Evolutionary conservation across 2,329 filamentous ascomycete species (phyloP).

Genomic region (Pyricularia pennisetigena): DNA sequence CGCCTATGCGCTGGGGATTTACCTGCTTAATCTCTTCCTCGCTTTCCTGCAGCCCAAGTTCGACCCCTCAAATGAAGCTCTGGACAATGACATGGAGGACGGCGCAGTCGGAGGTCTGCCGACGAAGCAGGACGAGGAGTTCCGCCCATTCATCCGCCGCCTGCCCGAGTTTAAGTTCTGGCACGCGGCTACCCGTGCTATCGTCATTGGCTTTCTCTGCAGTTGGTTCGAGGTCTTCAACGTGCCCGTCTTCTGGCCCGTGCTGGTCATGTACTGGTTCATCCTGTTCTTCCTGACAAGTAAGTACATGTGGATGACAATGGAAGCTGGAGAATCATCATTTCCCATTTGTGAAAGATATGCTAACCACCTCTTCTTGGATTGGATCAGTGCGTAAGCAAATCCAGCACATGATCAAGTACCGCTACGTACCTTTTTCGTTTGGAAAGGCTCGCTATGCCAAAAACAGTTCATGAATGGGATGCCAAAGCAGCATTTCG

Average conservation of each 20-base stretch:
- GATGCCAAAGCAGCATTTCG: not conserved
- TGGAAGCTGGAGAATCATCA: not conserved
- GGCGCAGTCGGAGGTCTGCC: slow-evolving; percentile 74
- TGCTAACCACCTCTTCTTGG: not conserved
- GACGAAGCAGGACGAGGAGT: slow-evolving; percentile 95
- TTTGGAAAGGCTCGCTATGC: slow-evolving; percentile 78
- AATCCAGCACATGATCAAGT: slow-evolving; percentile 99
- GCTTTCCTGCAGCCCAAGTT: slow-evolving; percentile 98
- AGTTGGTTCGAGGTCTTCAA: slow-evolving; percentile 93
- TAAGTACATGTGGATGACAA: slow-evolving; percentile 36
- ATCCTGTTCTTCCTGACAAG: slow-evolving; percentile 93
- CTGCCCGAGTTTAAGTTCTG: slow-evolving; percentile 99
- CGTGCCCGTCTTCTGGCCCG: slow-evolving; percentile 97
- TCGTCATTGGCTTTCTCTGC: slow-evolving; percentile 75
- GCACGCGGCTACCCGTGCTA: slow-evolving; percentile 86
- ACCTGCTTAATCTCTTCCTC: slow-evolving; percentile 97
- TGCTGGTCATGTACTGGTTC: slow-evolving; percentile 97
- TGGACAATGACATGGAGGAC: slow-evolving; percentile 95
- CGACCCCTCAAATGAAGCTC: slow-evolving; percentile 83
- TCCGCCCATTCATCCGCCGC: slow-evolving; percentile 90
- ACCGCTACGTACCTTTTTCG: slow-evolving; percentile 92
- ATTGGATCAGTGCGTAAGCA: slow-evolving; percentile 74
- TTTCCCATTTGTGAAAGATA: not conserved
- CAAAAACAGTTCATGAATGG: slow-evolving; percentile 39
- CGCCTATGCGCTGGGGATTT: slow-evolving; percentile 95